phyloP scores from a whole-genome alignment of 768 basidiomycete genomes.

The Boletus insuetus region DNA sequence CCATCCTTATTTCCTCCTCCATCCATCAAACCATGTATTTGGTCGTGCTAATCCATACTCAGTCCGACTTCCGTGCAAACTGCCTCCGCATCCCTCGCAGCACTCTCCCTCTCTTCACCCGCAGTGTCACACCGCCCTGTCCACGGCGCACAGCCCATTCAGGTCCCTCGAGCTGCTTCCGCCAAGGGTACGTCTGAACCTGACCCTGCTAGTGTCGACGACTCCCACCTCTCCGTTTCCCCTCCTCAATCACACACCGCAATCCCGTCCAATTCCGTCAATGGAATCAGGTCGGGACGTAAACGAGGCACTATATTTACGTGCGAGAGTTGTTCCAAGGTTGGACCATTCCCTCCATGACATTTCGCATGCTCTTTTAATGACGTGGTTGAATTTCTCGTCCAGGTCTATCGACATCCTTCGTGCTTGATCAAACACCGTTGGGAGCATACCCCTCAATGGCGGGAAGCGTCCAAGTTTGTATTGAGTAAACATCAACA shows the following conservation, averaged over 20 bases:
- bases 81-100: slow-evolving; percentile 39
- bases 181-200: slow-evolving; percentile 3
- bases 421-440: slow-evolving; percentile 96
- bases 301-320: slow-evolving; percentile 85
- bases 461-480: slow-evolving; percentile 90
- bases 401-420: slow-evolving; percentile 83
- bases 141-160: slow-evolving; percentile 13
- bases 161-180: neutral
- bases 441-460: slow-evolving; percentile 97
- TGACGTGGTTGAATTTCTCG: slow-evolving; percentile 4
- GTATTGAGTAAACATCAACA: slow-evolving; percentile 95
- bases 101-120: slow-evolving; percentile 41
- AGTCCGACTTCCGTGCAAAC: slow-evolving; percentile 38
- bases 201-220: slow-evolving; percentile 15
- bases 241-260: slow-evolving; percentile 6
- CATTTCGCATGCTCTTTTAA: slow-evolving; percentile 1
- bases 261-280: slow-evolving; percentile 6
- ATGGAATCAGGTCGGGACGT: slow-evolving; percentile 46
- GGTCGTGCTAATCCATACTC: slow-evolving; percentile 2
- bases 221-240: slow-evolving; percentile 11
- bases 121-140: slow-evolving; percentile 28
- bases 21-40: neutral
- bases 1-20: neutral
- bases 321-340: slow-evolving; percentile 96
- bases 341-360: slow-evolving; percentile 23